Evolutionary conservation across 2,329 filamentous ascomycete species (phyloP).

Genomic region (Colletotrichum australisinense): DNA sequence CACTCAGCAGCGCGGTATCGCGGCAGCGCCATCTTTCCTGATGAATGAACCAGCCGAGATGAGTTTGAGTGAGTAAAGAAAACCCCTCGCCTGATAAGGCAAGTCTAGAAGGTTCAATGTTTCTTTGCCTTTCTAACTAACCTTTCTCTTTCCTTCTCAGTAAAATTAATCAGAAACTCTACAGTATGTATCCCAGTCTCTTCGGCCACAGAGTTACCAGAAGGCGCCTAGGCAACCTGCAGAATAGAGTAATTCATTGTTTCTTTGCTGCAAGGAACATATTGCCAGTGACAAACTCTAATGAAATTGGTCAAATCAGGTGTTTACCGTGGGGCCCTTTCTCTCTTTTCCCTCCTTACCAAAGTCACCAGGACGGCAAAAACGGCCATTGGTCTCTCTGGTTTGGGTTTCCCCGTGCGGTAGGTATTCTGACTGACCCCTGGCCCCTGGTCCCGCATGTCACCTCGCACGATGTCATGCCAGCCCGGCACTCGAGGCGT

Average conservation of each 20-base stretch:
- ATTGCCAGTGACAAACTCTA: neutral
- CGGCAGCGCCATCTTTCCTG: neutral
- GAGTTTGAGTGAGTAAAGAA: neutral
- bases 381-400: no score
- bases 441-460: neutral
- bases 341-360: neutral
- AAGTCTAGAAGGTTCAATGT: neutral
- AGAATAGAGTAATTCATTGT: neutral
- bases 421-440: neutral
- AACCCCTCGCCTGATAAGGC: neutral
- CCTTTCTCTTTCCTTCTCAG: neutral
- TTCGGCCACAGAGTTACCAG: neutral
- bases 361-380: neutral
- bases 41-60: neutral
- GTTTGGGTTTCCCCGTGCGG: no score
- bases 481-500: conserved; percentile 11
- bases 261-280: conserved; percentile 5
- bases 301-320: conserved; percentile 15
- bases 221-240: neutral
- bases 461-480: conserved; percentile 14
- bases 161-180: conserved; percentile 1
- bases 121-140: neutral
- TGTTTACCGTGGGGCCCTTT: neutral
- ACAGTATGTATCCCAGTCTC: neutral
- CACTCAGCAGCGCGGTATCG: no score